A percentile compares a stretch with the other conserved stretches of the same genome.
Conservation (phyloP, 202 grass and related monocot species). For the Setaria viridis region DNA sequence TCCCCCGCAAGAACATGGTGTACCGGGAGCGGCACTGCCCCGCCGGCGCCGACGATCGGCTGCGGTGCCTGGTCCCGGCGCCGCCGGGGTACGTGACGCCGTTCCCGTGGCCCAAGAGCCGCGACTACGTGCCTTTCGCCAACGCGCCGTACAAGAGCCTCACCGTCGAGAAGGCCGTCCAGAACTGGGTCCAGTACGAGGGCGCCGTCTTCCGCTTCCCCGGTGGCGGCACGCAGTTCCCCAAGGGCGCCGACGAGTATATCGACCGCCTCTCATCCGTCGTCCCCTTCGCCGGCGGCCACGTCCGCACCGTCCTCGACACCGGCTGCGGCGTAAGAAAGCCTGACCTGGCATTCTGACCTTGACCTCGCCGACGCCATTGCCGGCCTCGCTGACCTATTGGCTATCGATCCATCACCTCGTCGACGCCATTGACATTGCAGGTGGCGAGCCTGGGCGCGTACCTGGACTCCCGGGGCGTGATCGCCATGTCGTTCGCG, state of each 20-base stretch:
- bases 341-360: background rate
- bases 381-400: too few species aligned
- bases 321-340: conserved; percentile 80
- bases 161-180: conserved; percentile 84
- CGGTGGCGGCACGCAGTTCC: conserved; percentile 87
- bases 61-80: conserved; percentile 72
- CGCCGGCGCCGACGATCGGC: conserved; percentile 55
- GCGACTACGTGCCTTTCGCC: conserved; percentile 75
- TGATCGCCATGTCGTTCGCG: conserved; percentile 80
- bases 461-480: conserved; percentile 62
- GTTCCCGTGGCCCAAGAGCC: conserved; percentile 81
- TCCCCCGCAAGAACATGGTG: conserved; percentile 76
- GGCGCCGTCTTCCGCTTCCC: conserved; percentile 69
- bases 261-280: conserved; percentile 72
- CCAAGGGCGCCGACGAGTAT: conserved; percentile 69
- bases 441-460: conserved; percentile 84
- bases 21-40: conserved; percentile 92
- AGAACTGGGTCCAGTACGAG: conserved; percentile 80
- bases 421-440: background rate
- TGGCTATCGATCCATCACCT: background rate
- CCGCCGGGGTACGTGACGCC: conserved; percentile 76
- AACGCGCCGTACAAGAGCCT: conserved; percentile 89
- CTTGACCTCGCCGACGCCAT: background rate
- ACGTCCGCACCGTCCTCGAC: conserved; percentile 77
- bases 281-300: conserved; percentile 63